Evolutionary conservation across 768 basidiomycete species (phyloP).

Genomic region (Roridomyces roridus): DNA sequence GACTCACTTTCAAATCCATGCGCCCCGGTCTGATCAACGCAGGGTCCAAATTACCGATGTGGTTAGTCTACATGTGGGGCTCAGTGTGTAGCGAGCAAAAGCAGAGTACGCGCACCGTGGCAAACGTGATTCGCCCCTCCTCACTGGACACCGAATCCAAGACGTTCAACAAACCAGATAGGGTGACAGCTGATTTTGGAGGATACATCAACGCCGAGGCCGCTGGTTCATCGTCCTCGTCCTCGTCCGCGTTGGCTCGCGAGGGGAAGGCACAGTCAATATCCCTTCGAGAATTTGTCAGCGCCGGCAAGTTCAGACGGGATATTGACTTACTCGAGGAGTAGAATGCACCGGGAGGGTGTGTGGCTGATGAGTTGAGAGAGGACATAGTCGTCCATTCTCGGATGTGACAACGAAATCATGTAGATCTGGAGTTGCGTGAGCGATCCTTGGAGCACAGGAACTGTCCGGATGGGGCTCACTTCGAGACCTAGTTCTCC

Average conservation of each 20-base stretch:
- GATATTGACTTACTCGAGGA: background rate
- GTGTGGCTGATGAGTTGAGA: conserved; percentile 8
- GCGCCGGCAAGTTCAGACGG: too few relatives aligned
- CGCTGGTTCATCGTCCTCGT: background rate
- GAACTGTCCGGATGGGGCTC: background rate
- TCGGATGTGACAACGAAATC: conserved; percentile 6
- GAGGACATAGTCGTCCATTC: conserved; percentile 5
- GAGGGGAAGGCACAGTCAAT: conserved; percentile 10
- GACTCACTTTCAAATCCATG: conserved; percentile 8
- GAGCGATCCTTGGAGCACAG: too few relatives aligned
- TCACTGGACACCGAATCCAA: conserved; percentile 14
- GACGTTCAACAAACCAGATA: conserved; percentile 9
- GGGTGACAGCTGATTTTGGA: background rate
- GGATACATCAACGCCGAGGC: too few relatives aligned
- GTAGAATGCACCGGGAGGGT: conserved; percentile 5
- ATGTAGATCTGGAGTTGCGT: conserved; percentile 6
- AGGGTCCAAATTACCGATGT: conserved; percentile 13
- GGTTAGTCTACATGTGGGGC: conserved; percentile 11
- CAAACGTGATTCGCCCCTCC: conserved; percentile 6
- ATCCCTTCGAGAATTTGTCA: too few relatives aligned
- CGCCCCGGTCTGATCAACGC: conserved; percentile 12
- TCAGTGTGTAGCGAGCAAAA: background rate
- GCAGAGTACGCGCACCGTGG: conserved; percentile 5
- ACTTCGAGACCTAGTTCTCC: conserved; percentile 14
- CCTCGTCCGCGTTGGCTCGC: background rate